A percentile compares a stretch with the other conserved stretches of the same genome.
Conservation (phyloP, 495 filamentous ascomycete species). For the Aspergillus biplanus region DNA sequence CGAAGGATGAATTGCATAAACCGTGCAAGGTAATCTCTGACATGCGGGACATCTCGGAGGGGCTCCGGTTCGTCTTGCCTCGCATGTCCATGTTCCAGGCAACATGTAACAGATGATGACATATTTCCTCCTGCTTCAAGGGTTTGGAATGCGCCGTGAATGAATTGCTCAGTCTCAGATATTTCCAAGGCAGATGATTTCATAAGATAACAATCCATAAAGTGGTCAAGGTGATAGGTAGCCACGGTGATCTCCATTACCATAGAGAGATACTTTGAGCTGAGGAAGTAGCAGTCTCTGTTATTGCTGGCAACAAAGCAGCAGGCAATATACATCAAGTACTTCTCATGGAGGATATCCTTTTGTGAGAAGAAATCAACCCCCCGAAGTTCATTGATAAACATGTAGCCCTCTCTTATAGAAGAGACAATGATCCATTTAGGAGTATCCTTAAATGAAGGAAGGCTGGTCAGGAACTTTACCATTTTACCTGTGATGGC, state of each 20-base stretch:
- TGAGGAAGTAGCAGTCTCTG: neutral
- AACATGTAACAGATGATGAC: neutral
- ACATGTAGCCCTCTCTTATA: neutral
- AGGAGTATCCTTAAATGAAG: neutral
- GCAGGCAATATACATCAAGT: neutral
- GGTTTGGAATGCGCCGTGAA: neutral
- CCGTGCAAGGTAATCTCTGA: neutral
- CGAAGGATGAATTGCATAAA: neutral
- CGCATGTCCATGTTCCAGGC: neutral
- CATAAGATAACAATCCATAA: neutral
- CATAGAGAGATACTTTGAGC: neutral
- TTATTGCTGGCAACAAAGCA: slow-evolving; percentile 1
- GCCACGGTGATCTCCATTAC: neutral
- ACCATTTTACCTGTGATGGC: neutral
- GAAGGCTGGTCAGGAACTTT: neutral
- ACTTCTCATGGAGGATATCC: neutral
- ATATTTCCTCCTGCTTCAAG: neutral
- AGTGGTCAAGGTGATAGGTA: neutral
- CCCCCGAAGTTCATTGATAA: neutral
- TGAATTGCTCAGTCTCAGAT: neutral
- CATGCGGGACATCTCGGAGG: neutral
- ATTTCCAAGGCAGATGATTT: neutral
- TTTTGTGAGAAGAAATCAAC: neutral
- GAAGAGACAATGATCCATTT: neutral
- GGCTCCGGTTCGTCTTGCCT: neutral